A percentile compares a stretch with the other conserved stretches of the same genome.
These are phyloP conservation scores for Penicillium psychrofluorescens DNA, from an alignment of 495 filamentous ascomycete genomes.

Conservation along the genomic window DNA sequence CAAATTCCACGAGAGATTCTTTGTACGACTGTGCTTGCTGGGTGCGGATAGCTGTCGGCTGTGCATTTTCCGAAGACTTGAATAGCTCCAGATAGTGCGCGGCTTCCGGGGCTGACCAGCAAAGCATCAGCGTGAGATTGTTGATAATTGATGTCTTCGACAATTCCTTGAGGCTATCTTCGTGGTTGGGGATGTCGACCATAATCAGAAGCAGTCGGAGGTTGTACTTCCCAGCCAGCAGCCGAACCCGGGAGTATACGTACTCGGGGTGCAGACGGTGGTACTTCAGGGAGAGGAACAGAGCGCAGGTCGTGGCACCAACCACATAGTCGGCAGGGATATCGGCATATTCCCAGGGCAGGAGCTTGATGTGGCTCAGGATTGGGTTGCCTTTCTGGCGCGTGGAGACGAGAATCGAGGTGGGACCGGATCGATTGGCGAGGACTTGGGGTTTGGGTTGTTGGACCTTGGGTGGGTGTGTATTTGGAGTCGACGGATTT, in stretches of 20 bases:
- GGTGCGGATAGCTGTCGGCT: conserved; percentile 71
- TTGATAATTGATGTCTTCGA: conserved; percentile 87
- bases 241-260: conserved; percentile 84
- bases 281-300: conserved; percentile 95
- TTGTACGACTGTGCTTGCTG: conserved; percentile 75
- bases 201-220: conserved; percentile 79
- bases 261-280: conserved; percentile 97
- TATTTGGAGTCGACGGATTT: conserved; percentile 21
- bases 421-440: conserved; percentile 57
- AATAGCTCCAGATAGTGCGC: conserved; percentile 89
- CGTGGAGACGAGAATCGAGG: conserved; percentile 75
- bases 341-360: conserved; percentile 97
- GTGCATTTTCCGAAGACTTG: conserved; percentile 85
- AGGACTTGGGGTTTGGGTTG: conserved; percentile 86
- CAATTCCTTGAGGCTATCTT: conserved; percentile 72
- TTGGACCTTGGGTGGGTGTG: conserved; percentile 50
- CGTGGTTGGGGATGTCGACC: conserved; percentile 87
- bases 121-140: conserved; percentile 82
- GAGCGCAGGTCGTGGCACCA: conserved; percentile 77
- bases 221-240: conserved; percentile 71
- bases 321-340: conserved; percentile 90
- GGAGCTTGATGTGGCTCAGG: conserved; percentile 66
- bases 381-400: conserved; percentile 95
- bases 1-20: conserved; percentile 88
- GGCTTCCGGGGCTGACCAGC: conserved; percentile 90